These are phyloP conservation scores for Diaporthe humulicola DNA, from an alignment of 2,329 filamentous ascomycete species.

Conservation along the genomic window DNA sequence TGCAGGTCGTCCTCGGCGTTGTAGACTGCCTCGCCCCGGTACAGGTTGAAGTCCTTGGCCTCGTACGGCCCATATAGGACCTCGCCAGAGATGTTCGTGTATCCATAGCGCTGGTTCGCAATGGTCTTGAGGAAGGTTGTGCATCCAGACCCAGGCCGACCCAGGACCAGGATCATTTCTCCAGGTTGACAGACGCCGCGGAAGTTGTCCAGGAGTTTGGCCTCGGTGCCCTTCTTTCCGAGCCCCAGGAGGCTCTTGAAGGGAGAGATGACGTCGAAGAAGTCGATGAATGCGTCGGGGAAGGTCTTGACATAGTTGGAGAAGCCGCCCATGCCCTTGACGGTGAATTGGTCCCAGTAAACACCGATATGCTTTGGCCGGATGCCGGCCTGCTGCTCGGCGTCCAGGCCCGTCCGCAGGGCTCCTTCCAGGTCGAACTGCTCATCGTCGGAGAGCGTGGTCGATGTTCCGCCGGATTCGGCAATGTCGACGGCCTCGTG, in stretches of 20 bases:
- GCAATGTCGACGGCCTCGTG: slow-evolving; percentile 57
- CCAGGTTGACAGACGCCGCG: slow-evolving; percentile 80
- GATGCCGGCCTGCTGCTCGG: slow-evolving; percentile 83
- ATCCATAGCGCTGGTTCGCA: slow-evolving; percentile 73
- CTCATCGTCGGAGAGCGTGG: slow-evolving; percentile 63
- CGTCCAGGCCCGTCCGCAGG: slow-evolving; percentile 77
- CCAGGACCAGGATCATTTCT: slow-evolving; percentile 90
- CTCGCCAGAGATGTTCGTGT: slow-evolving; percentile 72
- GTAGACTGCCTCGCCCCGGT: slow-evolving; percentile 87
- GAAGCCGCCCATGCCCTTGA: slow-evolving; percentile 80
- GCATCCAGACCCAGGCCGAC: slow-evolving; percentile 80
- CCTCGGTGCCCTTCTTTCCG: slow-evolving; percentile 77
- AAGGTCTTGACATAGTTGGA: slow-evolving; percentile 82
- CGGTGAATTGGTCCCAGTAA: slow-evolving; percentile 82
- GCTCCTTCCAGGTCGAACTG: slow-evolving; percentile 83
- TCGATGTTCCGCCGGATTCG: slow-evolving; percentile 48
- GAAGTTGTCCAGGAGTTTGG: slow-evolving; percentile 81
- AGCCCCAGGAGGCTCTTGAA: slow-evolving; percentile 73
- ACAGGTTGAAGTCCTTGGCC: slow-evolving; percentile 78
- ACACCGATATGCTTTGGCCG: slow-evolving; percentile 84
- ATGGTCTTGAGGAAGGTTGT: slow-evolving; percentile 78
- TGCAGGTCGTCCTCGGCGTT: slow-evolving; percentile 91
- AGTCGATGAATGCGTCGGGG: slow-evolving; percentile 80
- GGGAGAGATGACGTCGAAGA: slow-evolving; percentile 81
- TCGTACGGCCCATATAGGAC: slow-evolving; percentile 83